Percentiles rank a stretch among this genome's conserved stretches.
Evolutionary conservation across 257 asterid species (phyloP).

Genomic region (Cordia subcordata): DNA sequence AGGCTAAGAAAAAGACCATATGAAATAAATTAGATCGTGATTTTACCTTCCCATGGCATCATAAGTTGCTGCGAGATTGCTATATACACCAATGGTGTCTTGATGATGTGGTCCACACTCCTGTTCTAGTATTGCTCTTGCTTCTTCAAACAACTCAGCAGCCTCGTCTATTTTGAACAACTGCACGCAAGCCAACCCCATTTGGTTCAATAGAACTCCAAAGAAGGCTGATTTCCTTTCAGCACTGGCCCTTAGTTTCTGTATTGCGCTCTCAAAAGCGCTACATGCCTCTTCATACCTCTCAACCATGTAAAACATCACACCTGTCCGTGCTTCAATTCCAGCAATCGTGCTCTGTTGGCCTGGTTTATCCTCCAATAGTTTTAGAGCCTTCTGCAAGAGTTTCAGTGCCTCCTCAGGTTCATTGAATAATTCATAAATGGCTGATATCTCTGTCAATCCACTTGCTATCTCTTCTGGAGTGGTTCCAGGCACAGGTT

Average conservation of each 20-base stretch:
- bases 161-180: constrained; percentile 95
- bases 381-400: constrained; percentile 78
- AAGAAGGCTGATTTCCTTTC: constrained; percentile 97
- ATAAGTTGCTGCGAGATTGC: constrained; percentile 97
- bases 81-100: constrained; percentile 94
- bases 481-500: constrained; percentile 86
- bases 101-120: constrained; percentile 94
- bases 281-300: constrained; percentile 80
- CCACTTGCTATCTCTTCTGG: constrained; percentile 94
- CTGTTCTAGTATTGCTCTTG: constrained; percentile 81
- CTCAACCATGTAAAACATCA: constrained; percentile 86
- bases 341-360: constrained; percentile 97
- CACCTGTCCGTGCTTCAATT: constrained; percentile 92
- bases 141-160: constrained; percentile 96
- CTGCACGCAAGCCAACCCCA: constrained; percentile 96
- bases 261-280: constrained; percentile 74
- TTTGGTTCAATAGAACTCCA: constrained; percentile 93
- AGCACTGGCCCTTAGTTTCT: constrained; percentile 78
- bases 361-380: constrained; percentile 91
- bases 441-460: constrained; percentile 85
- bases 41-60: constrained; percentile 99
- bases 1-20: neutral
- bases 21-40: neutral
- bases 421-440: constrained; percentile 85
- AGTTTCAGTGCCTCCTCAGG: constrained; percentile 94